phyloP scores from a whole-genome alignment of 495 filamentous ascomycete genomes.

The Trichoderma virens region DNA sequence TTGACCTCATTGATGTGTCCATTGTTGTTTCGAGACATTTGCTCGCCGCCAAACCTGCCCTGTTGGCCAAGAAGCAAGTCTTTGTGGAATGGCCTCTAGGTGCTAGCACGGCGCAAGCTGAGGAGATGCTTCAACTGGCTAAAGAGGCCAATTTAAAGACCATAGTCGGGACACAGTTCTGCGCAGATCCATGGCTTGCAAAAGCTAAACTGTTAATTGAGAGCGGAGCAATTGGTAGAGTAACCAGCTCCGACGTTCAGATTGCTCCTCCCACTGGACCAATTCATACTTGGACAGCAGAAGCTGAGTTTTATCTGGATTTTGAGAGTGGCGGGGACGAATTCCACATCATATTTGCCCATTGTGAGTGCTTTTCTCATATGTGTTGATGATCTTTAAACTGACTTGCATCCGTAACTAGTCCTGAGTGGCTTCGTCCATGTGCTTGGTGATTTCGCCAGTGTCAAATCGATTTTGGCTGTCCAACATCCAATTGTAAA shows the following conservation, averaged over 20 bases:
- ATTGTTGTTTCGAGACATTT: slow-evolving; percentile 40
- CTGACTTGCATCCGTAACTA: slow-evolving; percentile 9
- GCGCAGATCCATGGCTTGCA: slow-evolving; percentile 14
- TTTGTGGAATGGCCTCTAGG: slow-evolving; percentile 48
- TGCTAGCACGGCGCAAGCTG: slow-evolving; percentile 17
- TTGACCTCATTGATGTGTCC: slow-evolving; percentile 43
- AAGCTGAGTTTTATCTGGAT: slow-evolving; percentile 21
- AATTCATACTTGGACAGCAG: slow-evolving; percentile 15
- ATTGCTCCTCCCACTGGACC: slow-evolving; percentile 8
- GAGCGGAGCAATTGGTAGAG: slow-evolving; percentile 19
- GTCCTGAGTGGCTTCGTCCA: slow-evolving; percentile 25
- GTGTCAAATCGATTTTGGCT: slow-evolving; percentile 24
- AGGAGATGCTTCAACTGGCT: slow-evolving; percentile 31
- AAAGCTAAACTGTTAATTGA: slow-evolving; percentile 21
- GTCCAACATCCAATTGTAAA: slow-evolving; percentile 22
- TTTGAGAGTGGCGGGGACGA: slow-evolving; percentile 19
- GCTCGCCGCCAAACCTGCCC: slow-evolving; percentile 31
- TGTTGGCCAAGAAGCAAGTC: slow-evolving; percentile 40
- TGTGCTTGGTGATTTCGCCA: slow-evolving; percentile 30
- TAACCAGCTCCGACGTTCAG: slow-evolving; percentile 18
- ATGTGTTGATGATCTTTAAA: background rate
- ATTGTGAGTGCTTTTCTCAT: slow-evolving; percentile 17
- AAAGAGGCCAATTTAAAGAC: slow-evolving; percentile 24
- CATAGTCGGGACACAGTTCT: slow-evolving; percentile 22
- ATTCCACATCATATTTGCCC: slow-evolving; percentile 23